These are phyloP conservation scores for Elaeis oleifera DNA, from an alignment of 202 grass and related monocot species.

Conservation along the genomic window DNA sequence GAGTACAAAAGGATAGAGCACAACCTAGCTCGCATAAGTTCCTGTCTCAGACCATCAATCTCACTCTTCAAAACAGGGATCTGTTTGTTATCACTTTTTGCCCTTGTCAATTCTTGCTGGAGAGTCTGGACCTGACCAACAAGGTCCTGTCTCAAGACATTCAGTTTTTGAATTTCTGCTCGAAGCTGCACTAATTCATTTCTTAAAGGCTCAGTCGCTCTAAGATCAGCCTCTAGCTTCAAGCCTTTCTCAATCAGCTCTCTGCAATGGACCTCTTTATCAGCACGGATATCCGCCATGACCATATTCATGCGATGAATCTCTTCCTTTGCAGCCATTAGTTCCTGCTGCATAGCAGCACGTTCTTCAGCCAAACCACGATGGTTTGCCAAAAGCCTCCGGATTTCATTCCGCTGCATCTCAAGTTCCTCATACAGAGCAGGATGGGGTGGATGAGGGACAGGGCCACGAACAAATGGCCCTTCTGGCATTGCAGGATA, in stretches of 20 bases:
- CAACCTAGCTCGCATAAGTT: slow-evolving; percentile 57
- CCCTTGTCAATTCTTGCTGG: slow-evolving; percentile 43
- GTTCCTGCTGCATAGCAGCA: slow-evolving; percentile 35
- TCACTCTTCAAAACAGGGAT: slow-evolving; percentile 48
- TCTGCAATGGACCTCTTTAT: slow-evolving; percentile 52
- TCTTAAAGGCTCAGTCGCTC: slow-evolving; percentile 52
- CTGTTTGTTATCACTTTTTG: slow-evolving; percentile 43
- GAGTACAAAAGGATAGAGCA: neutral
- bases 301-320: slow-evolving; percentile 39
- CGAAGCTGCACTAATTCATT: slow-evolving; percentile 49
- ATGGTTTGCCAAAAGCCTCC: slow-evolving; percentile 47
- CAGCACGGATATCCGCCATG: slow-evolving; percentile 42
- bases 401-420: slow-evolving; percentile 37
- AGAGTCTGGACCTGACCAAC: slow-evolving; percentile 48
- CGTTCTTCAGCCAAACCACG: slow-evolving; percentile 44
- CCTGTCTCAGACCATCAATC: slow-evolving; percentile 45
- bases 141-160: slow-evolving; percentile 54
- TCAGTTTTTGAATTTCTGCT: slow-evolving; percentile 53
- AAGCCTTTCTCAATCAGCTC: slow-evolving; percentile 61
- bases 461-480: slow-evolving; percentile 22
- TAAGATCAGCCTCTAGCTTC: slow-evolving; percentile 72
- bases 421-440: slow-evolving; percentile 43
- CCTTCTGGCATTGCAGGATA: slow-evolving; percentile 37
- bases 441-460: slow-evolving; percentile 31
- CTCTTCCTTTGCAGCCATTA: slow-evolving; percentile 57